phyloP scores from a whole-genome alignment of 768 basidiomycete genomes.

The Naganishia friedmannii region DNA sequence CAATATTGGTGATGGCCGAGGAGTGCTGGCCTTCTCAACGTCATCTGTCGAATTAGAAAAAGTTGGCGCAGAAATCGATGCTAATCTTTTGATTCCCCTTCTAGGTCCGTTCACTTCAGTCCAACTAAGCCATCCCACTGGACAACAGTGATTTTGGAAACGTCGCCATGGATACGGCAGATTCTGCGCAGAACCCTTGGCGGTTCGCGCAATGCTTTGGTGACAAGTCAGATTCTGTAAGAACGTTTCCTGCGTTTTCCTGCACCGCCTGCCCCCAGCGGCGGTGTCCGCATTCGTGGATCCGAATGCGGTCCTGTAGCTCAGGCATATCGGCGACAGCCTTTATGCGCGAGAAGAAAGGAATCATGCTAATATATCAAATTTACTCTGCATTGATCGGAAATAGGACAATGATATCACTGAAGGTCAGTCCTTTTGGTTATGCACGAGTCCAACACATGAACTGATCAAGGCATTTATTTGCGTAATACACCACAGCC shows the following conservation, averaged over 20 bases:
- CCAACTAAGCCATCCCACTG: neutral
- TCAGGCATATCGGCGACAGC: neutral
- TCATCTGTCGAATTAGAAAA: too few species aligned
- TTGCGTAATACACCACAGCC: slow-evolving; percentile 57
- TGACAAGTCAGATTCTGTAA: slow-evolving; percentile 68
- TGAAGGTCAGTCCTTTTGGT: slow-evolving; percentile 65
- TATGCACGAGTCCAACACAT: slow-evolving; percentile 10
- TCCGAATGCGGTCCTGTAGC: neutral
- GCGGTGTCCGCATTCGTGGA: slow-evolving; percentile 9
- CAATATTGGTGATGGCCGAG: too few species aligned
- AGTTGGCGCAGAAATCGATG: neutral
- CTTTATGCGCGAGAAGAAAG: neutral
- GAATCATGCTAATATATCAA: neutral
- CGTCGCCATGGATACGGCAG: slow-evolving; percentile 20
- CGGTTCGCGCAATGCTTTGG: slow-evolving; percentile 99
- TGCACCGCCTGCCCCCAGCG: neutral
- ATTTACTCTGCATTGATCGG: neutral
- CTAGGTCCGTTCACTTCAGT: neutral
- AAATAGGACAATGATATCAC: slow-evolving; percentile 97
- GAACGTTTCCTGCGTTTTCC: neutral
- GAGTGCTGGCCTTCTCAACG: too few species aligned
- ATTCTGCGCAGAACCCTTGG: slow-evolving; percentile 57
- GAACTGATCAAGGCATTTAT: neutral
- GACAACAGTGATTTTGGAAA: slow-evolving; percentile 2
- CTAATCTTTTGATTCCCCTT: neutral